A percentile compares a stretch with the other conserved stretches of the same genome.
Conservation (phyloP, 2,329 filamentous ascomycete species). For the Clonostachys rhizophaga region DNA sequence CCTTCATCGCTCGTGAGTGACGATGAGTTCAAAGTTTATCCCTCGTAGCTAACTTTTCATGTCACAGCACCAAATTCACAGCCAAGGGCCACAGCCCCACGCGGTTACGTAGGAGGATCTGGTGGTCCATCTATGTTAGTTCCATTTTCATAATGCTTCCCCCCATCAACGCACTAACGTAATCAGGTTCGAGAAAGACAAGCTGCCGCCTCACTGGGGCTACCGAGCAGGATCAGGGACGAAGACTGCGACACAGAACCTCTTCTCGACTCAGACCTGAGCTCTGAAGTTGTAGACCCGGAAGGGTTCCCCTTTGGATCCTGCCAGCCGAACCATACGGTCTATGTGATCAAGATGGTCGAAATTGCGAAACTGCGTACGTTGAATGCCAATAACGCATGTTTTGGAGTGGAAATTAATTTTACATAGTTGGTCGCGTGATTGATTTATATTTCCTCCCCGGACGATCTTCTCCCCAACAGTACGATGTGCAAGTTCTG, state of each 20-base stretch:
- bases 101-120: conserved; percentile 38
- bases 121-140: conserved; percentile 49
- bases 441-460: conserved; percentile 29
- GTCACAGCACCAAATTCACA: conserved; percentile 10
- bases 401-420: neutral
- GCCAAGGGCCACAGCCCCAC: conserved; percentile 16
- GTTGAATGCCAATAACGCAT: conserved; percentile 1
- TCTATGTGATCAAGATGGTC: conserved; percentile 29
- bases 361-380: conserved; percentile 24
- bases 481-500: conserved; percentile 14
- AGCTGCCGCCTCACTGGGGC: conserved; percentile 24
- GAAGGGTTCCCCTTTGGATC: conserved; percentile 14
- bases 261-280: conserved; percentile 19
- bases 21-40: neutral
- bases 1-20: conserved; percentile 30
- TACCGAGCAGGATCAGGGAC: conserved; percentile 28
- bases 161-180: neutral
- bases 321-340: conserved; percentile 22
- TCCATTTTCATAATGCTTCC: neutral
- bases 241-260: conserved; percentile 32
- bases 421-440: conserved; percentile 19
- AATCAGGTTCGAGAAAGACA: conserved; percentile 26
- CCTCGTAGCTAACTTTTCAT: neutral
- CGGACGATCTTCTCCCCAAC: conserved; percentile 17
- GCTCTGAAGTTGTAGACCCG: conserved; percentile 14